Base-by-base conservation (phyloP, 1,284 basidiomycete genomes). In the Marasmius tenuissimus region DNA sequence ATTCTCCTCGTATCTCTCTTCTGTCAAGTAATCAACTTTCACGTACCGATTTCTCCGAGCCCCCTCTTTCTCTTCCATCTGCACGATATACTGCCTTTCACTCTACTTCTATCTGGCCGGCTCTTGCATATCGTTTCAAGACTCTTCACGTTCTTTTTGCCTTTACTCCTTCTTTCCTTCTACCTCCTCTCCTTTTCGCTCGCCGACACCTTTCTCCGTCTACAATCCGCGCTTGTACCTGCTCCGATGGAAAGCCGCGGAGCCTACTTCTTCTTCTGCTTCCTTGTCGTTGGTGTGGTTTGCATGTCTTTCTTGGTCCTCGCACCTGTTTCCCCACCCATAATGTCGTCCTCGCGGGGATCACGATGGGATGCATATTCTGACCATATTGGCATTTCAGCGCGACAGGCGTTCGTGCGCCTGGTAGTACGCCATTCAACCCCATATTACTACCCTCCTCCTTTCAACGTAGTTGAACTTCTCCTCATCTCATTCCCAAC, bases 341-440 rank as follows among this genome's bases (percentile, higher is more conserved):
- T 37, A 52, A 55, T 47, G 64, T 61, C 57, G 65, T 52, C 55
- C 54, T 49, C 57, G 34, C 54, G 34, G 59, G 35, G 33, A 51
- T 62, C 34, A 9, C 63, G 66, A 14, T 87, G 85, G 85, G 83
- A 86, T 65, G 72, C 73, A 27, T 86, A 82, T 68, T 79, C 83
- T 1, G 53, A 60, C 35, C 61, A 68, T 1, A 72, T 82, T 37
- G 84, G 84, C 6, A 62, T 77, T 7, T 68, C 73, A 18, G 81
- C 85, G n/a, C 81, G 84, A 34, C 72, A 71, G 49, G 64, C 69
- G 0, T 81, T 82, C 62, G 69, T 76, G n/a, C 69, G 68, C 35
- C 72, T 76, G n/a, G 75, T 81, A 9, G 58, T 70, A 22, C 58
- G 62, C 6, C 85, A 85, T 65, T 70, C 76, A 0, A 62, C 65